Conservation (phyloP, 345 rosid genomes). For the Eucalyptus marginata region DNA sequence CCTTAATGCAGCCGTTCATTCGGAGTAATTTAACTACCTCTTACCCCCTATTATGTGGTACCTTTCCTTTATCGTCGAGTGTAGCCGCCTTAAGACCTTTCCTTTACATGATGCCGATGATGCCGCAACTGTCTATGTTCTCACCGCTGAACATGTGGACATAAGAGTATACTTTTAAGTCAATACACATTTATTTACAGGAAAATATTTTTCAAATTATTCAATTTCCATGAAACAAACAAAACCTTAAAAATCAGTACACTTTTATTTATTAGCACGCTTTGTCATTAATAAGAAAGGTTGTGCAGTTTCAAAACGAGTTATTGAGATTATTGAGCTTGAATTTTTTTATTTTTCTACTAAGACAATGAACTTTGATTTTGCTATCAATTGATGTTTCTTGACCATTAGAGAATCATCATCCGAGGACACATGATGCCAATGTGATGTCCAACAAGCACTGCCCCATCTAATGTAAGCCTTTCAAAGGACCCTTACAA, state of each 20-base stretch:
- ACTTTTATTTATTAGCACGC: not conserved
- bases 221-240: too few relatives aligned
- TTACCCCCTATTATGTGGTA: too few relatives aligned
- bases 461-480: not conserved
- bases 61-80: too few relatives aligned
- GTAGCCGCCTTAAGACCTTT: not conserved
- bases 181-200: too few relatives aligned
- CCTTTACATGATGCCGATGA: not conserved
- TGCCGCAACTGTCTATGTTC: not conserved
- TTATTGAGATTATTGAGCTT: not conserved
- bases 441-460: not conserved
- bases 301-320: too few relatives aligned
- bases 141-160: not conserved
- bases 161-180: not conserved
- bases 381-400: not conserved
- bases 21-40: too few relatives aligned
- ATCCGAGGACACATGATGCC: not conserved
- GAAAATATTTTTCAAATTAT: too few relatives aligned
- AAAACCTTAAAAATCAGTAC: not conserved
- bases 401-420: not conserved
- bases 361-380: not conserved
- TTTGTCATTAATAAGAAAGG: not conserved
- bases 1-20: too few relatives aligned
- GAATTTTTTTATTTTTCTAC: not conserved
- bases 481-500: not conserved